These are phyloP conservation scores for Acanthamoeba culbertsoni DNA, from an alignment of 208 protist genomes.

Conservation along the genomic window DNA sequence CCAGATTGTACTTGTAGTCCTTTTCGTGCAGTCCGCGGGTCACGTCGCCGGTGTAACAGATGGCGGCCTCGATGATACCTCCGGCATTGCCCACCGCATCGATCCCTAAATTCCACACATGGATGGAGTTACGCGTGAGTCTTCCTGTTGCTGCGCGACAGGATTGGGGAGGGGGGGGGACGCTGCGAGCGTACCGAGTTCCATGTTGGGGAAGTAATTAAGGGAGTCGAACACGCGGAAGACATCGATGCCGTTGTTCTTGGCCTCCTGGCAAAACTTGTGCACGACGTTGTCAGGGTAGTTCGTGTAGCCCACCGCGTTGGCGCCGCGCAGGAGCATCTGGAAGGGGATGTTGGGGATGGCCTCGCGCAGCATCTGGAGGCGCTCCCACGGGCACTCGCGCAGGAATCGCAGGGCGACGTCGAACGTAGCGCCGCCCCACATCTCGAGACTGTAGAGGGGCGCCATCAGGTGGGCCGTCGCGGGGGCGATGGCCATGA, in stretches of 20 bases:
- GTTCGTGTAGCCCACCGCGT: constrained; percentile 91
- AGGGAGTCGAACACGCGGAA: constrained; percentile 93
- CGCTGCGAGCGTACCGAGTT: constrained; percentile 57
- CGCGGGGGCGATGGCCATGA: constrained; percentile 81
- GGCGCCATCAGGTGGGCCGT: constrained; percentile 69
- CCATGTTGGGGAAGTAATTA: constrained; percentile 89
- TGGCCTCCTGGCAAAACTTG: constrained; percentile 83
- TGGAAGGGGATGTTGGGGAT: constrained; percentile 92
- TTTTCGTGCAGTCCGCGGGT: constrained; percentile 73
- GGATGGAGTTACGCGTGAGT: constrained; percentile 80
- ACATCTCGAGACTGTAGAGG: constrained; percentile 80
- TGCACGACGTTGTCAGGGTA: constrained; percentile 91
- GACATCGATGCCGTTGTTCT: constrained; percentile 89
- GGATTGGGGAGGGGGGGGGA: too few species aligned
- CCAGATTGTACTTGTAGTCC: constrained; percentile 86
- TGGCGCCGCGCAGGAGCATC: constrained; percentile 91
- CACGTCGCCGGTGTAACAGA: constrained; percentile 89
- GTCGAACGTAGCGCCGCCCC: constrained; percentile 92
- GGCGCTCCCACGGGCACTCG: constrained; percentile 87
- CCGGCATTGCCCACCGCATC: constrained; percentile 82
- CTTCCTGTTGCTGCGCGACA: too few species aligned
- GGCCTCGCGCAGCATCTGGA: constrained; percentile 78
- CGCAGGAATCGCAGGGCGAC: constrained; percentile 87
- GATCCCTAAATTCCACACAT: constrained; percentile 83
- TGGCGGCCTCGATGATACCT: constrained; percentile 84